Conservation (phyloP, 148 eudicot genomes). For the Silene conica region DNA sequence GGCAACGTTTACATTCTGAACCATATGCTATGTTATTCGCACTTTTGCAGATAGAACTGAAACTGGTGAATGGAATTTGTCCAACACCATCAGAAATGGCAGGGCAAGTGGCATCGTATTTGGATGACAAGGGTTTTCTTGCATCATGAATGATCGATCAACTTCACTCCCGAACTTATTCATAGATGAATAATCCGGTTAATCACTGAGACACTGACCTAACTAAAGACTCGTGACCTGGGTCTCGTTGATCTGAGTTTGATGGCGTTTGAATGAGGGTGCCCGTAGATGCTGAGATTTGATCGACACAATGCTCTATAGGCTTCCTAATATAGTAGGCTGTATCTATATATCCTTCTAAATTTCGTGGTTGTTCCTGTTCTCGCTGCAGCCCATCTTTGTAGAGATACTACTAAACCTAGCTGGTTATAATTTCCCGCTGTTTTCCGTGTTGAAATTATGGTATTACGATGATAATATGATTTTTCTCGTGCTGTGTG, state of each 20-base stretch:
- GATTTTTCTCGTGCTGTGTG: too few relatives aligned
- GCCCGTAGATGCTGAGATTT: neutral
- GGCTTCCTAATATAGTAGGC: neutral
- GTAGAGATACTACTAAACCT: neutral
- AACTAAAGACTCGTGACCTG: neutral
- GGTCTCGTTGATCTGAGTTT: neutral
- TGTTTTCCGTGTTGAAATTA: neutral
- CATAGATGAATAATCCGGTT: neutral
- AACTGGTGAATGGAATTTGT: slow-evolving; percentile 46
- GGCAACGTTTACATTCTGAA: neutral
- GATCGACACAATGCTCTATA: neutral
- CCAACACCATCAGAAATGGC: slow-evolving; percentile 76
- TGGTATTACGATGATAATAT: neutral
- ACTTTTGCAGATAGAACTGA: slow-evolving; percentile 81
- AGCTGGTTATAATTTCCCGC: neutral
- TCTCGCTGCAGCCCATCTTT: neutral
- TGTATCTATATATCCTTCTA: neutral
- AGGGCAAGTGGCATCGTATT: slow-evolving; percentile 64
- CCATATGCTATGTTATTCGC: neutral
- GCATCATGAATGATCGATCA: neutral
- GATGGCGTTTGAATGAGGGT: neutral
- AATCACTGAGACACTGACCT: neutral
- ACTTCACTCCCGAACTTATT: neutral
- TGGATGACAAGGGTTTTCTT: slow-evolving; percentile 51
- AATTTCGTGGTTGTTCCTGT: neutral